These are phyloP conservation scores for Extremus antarcticus DNA, from an alignment of 495 filamentous ascomycete genomes.

Conservation along the genomic window DNA sequence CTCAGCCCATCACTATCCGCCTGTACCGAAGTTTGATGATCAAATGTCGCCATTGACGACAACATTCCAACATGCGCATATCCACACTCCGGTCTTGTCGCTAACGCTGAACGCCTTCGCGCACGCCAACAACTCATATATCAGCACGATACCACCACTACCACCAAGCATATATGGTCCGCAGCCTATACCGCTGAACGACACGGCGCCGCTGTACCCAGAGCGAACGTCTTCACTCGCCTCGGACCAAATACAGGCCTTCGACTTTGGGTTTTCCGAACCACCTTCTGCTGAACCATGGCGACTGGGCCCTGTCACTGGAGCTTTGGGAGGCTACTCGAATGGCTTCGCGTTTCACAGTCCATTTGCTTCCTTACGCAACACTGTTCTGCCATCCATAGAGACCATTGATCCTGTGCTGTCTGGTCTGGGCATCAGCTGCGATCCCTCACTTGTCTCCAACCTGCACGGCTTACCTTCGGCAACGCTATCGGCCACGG, in stretches of 20 bases:
- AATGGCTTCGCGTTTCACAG: constrained; percentile 1
- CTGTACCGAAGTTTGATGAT: constrained; percentile 18
- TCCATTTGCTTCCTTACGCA: constrained; percentile 3
- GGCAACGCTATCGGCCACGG: background rate
- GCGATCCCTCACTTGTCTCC: constrained; percentile 15
- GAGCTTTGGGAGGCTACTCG: background rate
- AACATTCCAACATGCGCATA: constrained; percentile 17
- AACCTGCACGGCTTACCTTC: background rate
- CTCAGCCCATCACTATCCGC: constrained; percentile 1
- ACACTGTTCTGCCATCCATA: constrained; percentile 6
- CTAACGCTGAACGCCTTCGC: constrained; percentile 6
- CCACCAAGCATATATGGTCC: background rate
- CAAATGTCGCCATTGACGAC: constrained; percentile 21
- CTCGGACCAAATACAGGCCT: constrained; percentile 1
- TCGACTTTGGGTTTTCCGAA: constrained; percentile 18
- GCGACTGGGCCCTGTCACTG: background rate
- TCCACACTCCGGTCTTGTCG: constrained; percentile 17
- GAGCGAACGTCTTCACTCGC: constrained; percentile 5
- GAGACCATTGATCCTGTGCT: background rate
- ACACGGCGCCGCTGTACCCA: constrained; percentile 15
- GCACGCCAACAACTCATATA: constrained; percentile 9
- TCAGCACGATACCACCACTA: constrained; percentile 1
- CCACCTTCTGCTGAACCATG: background rate
- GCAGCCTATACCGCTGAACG: constrained; percentile 8
- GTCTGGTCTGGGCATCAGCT: constrained; percentile 18